Base-by-base conservation (phyloP, 1,284 basidiomycete species). In the Leccinum angustisporum region DNA sequence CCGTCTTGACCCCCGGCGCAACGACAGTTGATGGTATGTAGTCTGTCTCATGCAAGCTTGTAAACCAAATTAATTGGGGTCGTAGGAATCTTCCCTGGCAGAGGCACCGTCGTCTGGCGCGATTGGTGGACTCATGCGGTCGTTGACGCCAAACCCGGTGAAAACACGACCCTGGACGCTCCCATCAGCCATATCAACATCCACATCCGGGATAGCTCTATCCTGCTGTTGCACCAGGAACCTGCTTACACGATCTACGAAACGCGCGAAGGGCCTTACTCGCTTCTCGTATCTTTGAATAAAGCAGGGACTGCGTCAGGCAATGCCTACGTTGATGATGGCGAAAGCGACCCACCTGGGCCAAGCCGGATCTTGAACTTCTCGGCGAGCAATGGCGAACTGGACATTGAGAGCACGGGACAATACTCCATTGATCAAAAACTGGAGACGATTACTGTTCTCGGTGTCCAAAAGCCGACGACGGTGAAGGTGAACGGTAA, bases 121-220 rank as follows among this genome's bases (percentile, higher is more conserved):
- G 90, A 92, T 73, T 91, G 88, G 84, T 91, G 86, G 75, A 90
- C 86, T 0, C 87, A 90, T 68, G 77, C 82, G 34, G 78, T 78
- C 48, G 80, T 83, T 48, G 75, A 74, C 63, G 75, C 69, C 5
- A 70, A 70, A 7, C 31, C 69, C 4, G 75, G 76, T 36, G 68
- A 62, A 13, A 78, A 78, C 66, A 79, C 79, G 0, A 79, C 78
- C 0, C 69, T 87, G 34, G 57, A 75, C 77, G 56, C 83, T 77
- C 72, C 88, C 1, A 81, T 92, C 1, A 81, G 85, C 3, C 82
- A 89, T 67, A 91, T 92, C 72, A 85, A 85, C 56, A 83, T 91
- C 13, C 88, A 91, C 70, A 72, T 86, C 57, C 79, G 84, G 16
- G 78, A 78, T 13, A 80, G 80, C 11, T 73, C 79, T 1, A 77